These are phyloP conservation scores for Mariannaea sp. DNA, from an alignment of 2,329 filamentous ascomycete species.

Conservation along the genomic window DNA sequence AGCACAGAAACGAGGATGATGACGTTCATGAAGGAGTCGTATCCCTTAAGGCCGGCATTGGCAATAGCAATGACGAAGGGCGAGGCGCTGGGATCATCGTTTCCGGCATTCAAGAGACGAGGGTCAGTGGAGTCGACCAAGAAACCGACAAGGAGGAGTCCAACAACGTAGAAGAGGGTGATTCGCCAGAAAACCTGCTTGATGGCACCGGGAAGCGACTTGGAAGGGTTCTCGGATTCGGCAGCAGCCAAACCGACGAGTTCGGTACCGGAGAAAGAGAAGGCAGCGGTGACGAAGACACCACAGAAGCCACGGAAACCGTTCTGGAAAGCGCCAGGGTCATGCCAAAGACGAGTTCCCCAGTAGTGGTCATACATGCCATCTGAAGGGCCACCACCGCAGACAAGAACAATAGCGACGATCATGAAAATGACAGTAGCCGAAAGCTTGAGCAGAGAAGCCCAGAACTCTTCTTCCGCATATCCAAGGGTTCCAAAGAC, in stretches of 20 bases:
- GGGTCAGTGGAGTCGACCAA: conserved; percentile 52
- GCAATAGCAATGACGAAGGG: conserved; percentile 64
- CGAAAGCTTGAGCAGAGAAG: conserved; percentile 60
- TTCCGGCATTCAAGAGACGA: conserved; percentile 55
- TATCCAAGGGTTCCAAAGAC: conserved; percentile 61
- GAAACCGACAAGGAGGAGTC: conserved; percentile 57
- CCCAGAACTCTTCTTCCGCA: conserved; percentile 64
- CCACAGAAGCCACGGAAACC: conserved; percentile 76
- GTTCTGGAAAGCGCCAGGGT: conserved; percentile 65
- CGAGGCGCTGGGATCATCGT: conserved; percentile 45
- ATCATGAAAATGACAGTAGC: conserved; percentile 69
- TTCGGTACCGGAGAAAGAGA: conserved; percentile 74
- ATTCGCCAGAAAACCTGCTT: conserved; percentile 75
- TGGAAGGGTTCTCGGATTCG: conserved; percentile 71
- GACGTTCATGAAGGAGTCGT: conserved; percentile 63
- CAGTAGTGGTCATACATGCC: conserved; percentile 53
- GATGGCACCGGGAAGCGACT: conserved; percentile 77
- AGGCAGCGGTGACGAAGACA: conserved; percentile 67
- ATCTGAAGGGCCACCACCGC: conserved; percentile 61
- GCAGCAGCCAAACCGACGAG: conserved; percentile 76
- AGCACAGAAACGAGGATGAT: conserved; percentile 63
- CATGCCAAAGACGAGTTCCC: conserved; percentile 56
- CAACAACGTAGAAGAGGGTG: conserved; percentile 59
- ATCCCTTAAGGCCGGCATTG: conserved; percentile 56
- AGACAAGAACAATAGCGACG: conserved; percentile 61